Base-by-base conservation (phyloP, 1,284 basidiomycete genomes). In the Ganoderma multipileum region DNA sequence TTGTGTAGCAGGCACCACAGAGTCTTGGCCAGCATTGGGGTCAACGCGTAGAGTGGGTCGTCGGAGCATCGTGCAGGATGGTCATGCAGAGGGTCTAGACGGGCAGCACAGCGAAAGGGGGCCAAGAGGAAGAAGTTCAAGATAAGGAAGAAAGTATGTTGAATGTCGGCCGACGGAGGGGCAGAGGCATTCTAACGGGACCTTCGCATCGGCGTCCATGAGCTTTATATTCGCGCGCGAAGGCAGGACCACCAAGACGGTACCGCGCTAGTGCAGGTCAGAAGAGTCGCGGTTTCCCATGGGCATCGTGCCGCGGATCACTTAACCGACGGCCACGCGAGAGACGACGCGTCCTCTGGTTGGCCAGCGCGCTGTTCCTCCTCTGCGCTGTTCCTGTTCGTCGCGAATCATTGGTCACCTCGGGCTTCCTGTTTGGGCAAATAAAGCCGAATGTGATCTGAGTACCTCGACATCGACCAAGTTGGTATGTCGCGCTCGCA, bases 41-140 rank as follows among this genome's bases (percentile, higher is more conserved):
- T 73, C 72, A 63, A 73, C 66, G 63, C 70, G 72, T 23, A 73
- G 72, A n/a, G 67, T 52, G 38, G 72, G 72, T 36, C 68, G 63
- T 47, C 68, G 72, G 23, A 71, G 63, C 72, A 73, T 73, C 33
- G 62, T 58, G 61, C 66, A 54, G 61, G 41, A 67, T 55, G 62
- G 38, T 70, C 68, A 68, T 68, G 66, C 68, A 70, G 50, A 66
- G 66, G 64, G 33, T 61, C 38, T 36, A 61, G 44, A 54, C 55
- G 54, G 64, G 66, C 38, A 58, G 66, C 58, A 65, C 28, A 65
- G 67, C 54, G 63, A 55, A 64, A 47, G 66, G 65, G 67, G 60
- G 52, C 47, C 47, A 50, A 26, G 58, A 41, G 58, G 38, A 62
- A 65, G 54, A 65, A 68, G 65, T 30, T 68, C 62, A 70, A 57